A percentile compares a stretch with the other conserved stretches of the same genome.
phyloP scores from a whole-genome alignment of 2,329 filamentous ascomycete genomes.

The Cytospora piceae region DNA sequence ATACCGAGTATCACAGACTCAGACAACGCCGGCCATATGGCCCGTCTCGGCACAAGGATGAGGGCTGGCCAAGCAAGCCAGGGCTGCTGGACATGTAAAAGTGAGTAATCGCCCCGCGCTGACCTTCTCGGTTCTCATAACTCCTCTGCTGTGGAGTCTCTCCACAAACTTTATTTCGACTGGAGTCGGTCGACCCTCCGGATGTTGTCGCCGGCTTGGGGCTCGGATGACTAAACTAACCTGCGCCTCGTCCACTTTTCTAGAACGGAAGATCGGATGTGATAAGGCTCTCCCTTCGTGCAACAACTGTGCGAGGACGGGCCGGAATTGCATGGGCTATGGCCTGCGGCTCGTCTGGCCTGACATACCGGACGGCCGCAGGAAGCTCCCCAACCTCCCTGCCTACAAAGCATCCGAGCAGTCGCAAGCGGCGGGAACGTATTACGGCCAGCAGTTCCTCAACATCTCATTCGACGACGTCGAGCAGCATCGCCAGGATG shows the following conservation, averaged over 20 bases:
- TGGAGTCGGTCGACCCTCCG: background rate
- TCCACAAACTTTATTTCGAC: background rate
- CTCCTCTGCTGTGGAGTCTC: constrained; percentile 2
- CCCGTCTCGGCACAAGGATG: constrained; percentile 14
- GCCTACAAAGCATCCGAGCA: constrained; percentile 24
- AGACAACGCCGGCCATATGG: background rate
- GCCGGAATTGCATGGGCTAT: constrained; percentile 49
- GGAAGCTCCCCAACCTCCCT: constrained; percentile 34
- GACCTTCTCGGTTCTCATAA: background rate
- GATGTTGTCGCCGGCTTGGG: constrained; percentile 6
- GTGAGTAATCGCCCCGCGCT: constrained; percentile 37
- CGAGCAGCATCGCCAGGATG: constrained; percentile 32
- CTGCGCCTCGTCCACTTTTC: constrained; percentile 14
- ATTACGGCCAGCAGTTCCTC: constrained; percentile 45
- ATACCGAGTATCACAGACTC: background rate
- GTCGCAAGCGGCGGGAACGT: constrained; percentile 35
- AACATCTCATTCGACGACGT: constrained; percentile 46
- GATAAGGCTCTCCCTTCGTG: constrained; percentile 48
- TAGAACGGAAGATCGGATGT: constrained; percentile 53
- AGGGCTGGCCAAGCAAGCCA: constrained; percentile 32
- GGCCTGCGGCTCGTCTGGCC: constrained; percentile 52
- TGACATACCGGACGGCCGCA: constrained; percentile 50
- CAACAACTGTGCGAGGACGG: constrained; percentile 48
- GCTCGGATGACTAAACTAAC: constrained; percentile 4
- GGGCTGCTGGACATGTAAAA: constrained; percentile 50